phyloP scores from a whole-genome alignment of 106 monocot genomes.

The Agapanthus africanus region DNA sequence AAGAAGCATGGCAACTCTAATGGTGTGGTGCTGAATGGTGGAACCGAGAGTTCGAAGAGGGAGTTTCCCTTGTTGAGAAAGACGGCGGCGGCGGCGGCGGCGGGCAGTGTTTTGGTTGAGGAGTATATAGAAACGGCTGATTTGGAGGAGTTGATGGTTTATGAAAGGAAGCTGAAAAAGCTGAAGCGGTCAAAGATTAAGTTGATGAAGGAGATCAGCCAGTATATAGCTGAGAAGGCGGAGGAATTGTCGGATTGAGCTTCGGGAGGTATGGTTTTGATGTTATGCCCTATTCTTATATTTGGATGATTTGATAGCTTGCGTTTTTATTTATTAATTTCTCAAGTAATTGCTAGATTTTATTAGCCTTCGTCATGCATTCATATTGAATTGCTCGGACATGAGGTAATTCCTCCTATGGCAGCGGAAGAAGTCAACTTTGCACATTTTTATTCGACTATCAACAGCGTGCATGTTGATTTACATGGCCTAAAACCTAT shows the following conservation, averaged over 20 bases:
- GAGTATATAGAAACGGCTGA: background rate
- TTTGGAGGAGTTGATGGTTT: background rate
- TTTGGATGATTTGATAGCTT: too few relatives aligned
- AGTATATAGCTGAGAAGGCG: background rate
- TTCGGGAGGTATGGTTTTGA: background rate
- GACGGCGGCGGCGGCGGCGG: background rate
- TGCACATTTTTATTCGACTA: too few relatives aligned
- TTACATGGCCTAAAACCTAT: too few relatives aligned
- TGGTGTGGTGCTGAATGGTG: background rate
- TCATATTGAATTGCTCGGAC: too few relatives aligned
- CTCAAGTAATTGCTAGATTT: too few relatives aligned
- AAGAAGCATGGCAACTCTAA: background rate
- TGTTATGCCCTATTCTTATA: background rate
- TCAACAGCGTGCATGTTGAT: too few relatives aligned
- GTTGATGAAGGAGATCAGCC: background rate
- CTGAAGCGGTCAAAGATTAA: background rate
- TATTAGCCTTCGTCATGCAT: too few relatives aligned
- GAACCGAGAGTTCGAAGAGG: background rate
- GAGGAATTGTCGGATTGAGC: background rate
- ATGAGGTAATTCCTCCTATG: too few relatives aligned
- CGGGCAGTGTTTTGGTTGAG: background rate
- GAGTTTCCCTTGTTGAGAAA: background rate
- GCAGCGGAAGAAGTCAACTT: too few relatives aligned
- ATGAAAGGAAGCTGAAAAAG: background rate
- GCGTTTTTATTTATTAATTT: too few relatives aligned